These are phyloP conservation scores for Fonsecaea nubica DNA, from an alignment of 2,329 filamentous ascomycete genomes.

Conservation along the genomic window DNA sequence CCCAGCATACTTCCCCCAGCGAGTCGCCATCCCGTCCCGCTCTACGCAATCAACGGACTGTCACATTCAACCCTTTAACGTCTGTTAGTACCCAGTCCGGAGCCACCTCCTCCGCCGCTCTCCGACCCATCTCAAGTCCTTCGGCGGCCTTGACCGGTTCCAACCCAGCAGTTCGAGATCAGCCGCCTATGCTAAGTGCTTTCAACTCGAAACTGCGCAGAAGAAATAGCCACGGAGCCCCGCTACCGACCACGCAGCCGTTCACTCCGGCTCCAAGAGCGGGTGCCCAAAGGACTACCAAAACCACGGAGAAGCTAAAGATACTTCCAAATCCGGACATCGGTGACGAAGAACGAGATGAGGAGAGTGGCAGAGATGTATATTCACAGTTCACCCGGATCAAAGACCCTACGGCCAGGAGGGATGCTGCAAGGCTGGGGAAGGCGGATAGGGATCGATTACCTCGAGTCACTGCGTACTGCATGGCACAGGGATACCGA, in stretches of 20 bases:
- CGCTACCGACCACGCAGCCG: constrained; percentile 54
- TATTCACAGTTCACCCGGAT: constrained; percentile 98
- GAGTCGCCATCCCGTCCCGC: constrained; percentile 41
- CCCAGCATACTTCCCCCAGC: constrained; percentile 43
- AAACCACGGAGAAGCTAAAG: constrained; percentile 96
- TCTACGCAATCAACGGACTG: constrained; percentile 50
- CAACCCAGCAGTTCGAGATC: constrained; percentile 48
- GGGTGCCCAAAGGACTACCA: constrained; percentile 91
- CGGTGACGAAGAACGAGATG: constrained; percentile 76
- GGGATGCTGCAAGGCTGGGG: constrained; percentile 88
- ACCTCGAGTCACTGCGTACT: constrained; percentile 94
- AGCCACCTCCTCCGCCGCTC: constrained; percentile 49
- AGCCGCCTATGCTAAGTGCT: constrained; percentile 70
- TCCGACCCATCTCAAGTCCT: constrained; percentile 50
- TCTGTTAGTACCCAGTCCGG: constrained; percentile 54
- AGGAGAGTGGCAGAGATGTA: constrained; percentile 91
- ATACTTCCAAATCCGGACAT: constrained; percentile 90
- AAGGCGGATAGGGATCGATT: constrained; percentile 89
- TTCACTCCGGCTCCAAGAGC: constrained; percentile 68
- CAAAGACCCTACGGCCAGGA: constrained; percentile 90
- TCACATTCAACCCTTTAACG: constrained; percentile 57
- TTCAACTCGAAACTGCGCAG: constrained; percentile 87
- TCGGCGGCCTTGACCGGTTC: constrained; percentile 46
- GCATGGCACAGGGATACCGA: constrained; percentile 89
- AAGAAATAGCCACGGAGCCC: constrained; percentile 79